These are phyloP conservation scores for Gracilariopsis chorda DNA, from an alignment of 23 red algal species.

Conservation along the genomic window DNA sequence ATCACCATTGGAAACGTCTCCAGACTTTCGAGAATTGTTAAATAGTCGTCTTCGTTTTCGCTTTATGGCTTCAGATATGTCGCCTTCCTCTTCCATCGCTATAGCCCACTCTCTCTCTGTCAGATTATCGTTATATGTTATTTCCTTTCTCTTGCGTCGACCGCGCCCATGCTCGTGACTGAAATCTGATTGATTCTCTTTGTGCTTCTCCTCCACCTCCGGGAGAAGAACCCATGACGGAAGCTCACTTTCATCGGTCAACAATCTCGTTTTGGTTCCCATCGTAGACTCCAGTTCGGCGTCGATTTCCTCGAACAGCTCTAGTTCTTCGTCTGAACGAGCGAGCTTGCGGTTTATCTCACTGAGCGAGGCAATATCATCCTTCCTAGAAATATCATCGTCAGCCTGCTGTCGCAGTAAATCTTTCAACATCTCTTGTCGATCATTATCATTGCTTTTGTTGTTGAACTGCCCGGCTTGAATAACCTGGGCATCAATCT, in stretches of 20 bases:
- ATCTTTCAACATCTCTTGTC: conserved; percentile 85
- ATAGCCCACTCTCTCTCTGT: conserved; percentile 86
- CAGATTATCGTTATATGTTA: conserved; percentile 85
- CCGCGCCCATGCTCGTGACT: conserved; percentile 58
- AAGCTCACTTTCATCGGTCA: conserved; percentile 73
- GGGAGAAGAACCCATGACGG: conserved; percentile 81
- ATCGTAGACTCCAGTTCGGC: conserved; percentile 26
- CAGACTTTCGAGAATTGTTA: background rate
- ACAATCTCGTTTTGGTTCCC: conserved; percentile 16
- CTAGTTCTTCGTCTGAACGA: conserved; percentile 82
- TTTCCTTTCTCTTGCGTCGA: conserved; percentile 79
- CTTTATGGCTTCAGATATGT: conserved; percentile 37
- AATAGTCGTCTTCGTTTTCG: conserved; percentile 16
- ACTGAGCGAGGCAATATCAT: conserved; percentile 69
- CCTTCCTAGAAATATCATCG: conserved; percentile 40
- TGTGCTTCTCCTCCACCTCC: conserved; percentile 44
- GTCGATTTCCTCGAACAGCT: conserved; percentile 88
- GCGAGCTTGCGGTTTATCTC: conserved; percentile 79
- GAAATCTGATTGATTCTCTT: conserved; percentile 28
- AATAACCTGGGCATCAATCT: conserved; percentile 95
- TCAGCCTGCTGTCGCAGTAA: conserved; percentile 75
- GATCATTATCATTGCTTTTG: conserved; percentile 85
- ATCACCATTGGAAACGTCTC: conserved; percentile 23
- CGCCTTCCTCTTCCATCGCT: conserved; percentile 67
- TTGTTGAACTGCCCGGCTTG: conserved; percentile 98